phyloP scores from a whole-genome alignment of 2,329 filamentous ascomycete genomes.

The Fusarium transvaalense region DNA sequence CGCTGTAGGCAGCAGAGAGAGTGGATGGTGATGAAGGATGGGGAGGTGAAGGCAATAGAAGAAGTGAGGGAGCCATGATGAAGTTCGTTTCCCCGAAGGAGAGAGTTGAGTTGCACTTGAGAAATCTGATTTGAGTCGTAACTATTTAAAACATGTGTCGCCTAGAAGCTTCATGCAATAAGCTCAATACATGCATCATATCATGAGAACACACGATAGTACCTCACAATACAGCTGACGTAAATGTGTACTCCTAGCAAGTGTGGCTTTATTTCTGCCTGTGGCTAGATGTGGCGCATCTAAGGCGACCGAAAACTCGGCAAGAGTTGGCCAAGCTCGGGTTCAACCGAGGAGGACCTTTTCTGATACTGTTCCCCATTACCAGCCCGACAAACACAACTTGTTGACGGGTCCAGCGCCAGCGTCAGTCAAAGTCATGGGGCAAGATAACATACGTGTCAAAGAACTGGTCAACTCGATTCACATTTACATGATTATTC shows the following conservation, averaged over 20 bases:
- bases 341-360: too few species aligned
- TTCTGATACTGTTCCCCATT: too few species aligned
- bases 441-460: too few species aligned
- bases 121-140: background rate
- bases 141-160: background rate
- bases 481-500: too few species aligned
- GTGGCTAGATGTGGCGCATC: background rate
- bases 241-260: background rate
- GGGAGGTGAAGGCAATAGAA: constrained; percentile 75
- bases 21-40: constrained; percentile 63
- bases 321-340: too few species aligned
- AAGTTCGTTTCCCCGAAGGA: background rate
- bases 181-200: background rate
- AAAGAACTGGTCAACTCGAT: too few species aligned
- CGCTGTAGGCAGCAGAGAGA: constrained; percentile 70
- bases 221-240: background rate
- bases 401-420: too few species aligned
- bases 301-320: too few species aligned
- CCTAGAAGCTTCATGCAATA: background rate
- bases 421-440: too few species aligned
- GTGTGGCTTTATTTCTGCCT: constrained; percentile 4
- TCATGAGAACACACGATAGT: background rate
- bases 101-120: background rate
- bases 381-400: too few species aligned
- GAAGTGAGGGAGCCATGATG: constrained; percentile 53